Percentiles rank a stretch among this genome's conserved stretches.
These are phyloP conservation scores for Ilyonectria sp. DNA, from an alignment of 2,329 filamentous ascomycete species.

Conservation along the genomic window DNA sequence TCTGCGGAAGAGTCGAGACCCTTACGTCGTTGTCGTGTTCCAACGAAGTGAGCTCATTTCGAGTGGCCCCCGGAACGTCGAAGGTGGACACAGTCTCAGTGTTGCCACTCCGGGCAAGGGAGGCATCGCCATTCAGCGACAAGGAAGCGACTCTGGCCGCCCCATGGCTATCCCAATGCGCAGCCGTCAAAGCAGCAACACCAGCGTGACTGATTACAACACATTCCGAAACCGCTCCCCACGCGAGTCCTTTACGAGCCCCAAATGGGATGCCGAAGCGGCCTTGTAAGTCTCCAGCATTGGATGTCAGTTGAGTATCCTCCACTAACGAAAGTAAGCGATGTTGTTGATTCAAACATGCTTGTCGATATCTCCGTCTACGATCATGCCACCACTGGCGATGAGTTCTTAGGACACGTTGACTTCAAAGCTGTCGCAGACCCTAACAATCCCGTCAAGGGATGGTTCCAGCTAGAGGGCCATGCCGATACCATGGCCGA, in stretches of 20 bases:
- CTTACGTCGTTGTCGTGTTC: conserved; percentile 97
- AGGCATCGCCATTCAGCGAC: conserved; percentile 75
- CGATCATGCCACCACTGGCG: conserved; percentile 83
- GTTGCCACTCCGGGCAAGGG: conserved; percentile 64
- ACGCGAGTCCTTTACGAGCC: conserved; percentile 78
- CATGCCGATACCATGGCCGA: conserved; percentile 80
- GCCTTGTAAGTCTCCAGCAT: conserved; percentile 79
- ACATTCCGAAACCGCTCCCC: conserved; percentile 72
- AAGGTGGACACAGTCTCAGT: conserved; percentile 70
- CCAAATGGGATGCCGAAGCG: conserved; percentile 96
- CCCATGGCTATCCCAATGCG: conserved; percentile 97
- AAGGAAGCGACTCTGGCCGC: conserved; percentile 85
- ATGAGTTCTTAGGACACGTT: conserved; percentile 93
- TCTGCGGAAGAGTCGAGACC: conserved; percentile 85
- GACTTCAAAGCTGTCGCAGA: conserved; percentile 79
- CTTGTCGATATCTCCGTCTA: conserved; percentile 95
- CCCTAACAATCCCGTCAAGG: conserved; percentile 80
- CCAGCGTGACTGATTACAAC: conserved; percentile 80
- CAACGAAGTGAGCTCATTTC: conserved; percentile 98
- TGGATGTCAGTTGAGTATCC: not conserved
- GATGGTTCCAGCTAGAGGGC: conserved; percentile 88
- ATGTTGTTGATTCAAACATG: conserved; percentile 93
- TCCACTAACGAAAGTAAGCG: conserved; percentile 68
- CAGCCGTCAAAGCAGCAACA: conserved; percentile 96
- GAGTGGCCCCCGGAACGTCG: conserved; percentile 79